Evolutionary conservation across 2,329 filamentous ascomycete genomes (phyloP).

Genomic region (Chrysoporthe cubensis): DNA sequence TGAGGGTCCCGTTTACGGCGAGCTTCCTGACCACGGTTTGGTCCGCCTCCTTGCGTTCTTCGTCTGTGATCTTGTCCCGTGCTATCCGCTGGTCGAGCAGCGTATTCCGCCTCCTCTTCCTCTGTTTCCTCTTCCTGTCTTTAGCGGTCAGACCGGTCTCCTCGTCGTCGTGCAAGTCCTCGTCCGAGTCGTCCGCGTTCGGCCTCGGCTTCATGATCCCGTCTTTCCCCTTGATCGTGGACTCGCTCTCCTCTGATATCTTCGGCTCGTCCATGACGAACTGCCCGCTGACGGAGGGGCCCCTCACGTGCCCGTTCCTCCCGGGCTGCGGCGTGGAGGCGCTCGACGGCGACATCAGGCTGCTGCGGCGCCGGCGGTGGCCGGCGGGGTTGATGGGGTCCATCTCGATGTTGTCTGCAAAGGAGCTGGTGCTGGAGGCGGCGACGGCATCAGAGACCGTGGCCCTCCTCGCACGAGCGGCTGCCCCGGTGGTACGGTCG

Average conservation of each 20-base stretch:
- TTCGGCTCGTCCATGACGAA: conserved; percentile 46
- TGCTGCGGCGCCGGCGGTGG: conserved; percentile 61
- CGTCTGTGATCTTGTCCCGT: conserved; percentile 63
- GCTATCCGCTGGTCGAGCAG: conserved; percentile 72
- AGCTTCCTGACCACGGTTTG: conserved; percentile 71
- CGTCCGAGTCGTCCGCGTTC: conserved; percentile 64
- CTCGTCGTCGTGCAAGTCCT: conserved; percentile 81
- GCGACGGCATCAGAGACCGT: conserved; percentile 27
- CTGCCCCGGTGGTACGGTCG: conserved; percentile 15
- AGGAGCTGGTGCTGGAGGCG: conserved; percentile 24
- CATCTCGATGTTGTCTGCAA: conserved; percentile 57
- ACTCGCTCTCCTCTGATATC: conserved; percentile 49
- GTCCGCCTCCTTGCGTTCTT: conserved; percentile 78
- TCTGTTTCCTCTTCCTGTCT: conserved; percentile 70
- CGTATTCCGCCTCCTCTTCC: conserved; percentile 69
- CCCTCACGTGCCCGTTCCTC: conserved; percentile 35
- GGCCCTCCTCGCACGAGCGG: conserved; percentile 27
- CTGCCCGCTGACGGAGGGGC: conserved; percentile 37
- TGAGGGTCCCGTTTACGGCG: conserved; percentile 77
- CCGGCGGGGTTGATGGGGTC: conserved; percentile 52
- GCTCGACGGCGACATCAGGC: conserved; percentile 48
- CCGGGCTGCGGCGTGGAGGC: conserved; percentile 31
- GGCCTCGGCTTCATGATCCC: conserved; percentile 29
- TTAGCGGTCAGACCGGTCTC: conserved; percentile 82
- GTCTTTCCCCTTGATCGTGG: conserved; percentile 29